Evolutionary conservation across 2,329 filamentous ascomycete species (phyloP).

Genomic region (Monosporascus sp.): DNA sequence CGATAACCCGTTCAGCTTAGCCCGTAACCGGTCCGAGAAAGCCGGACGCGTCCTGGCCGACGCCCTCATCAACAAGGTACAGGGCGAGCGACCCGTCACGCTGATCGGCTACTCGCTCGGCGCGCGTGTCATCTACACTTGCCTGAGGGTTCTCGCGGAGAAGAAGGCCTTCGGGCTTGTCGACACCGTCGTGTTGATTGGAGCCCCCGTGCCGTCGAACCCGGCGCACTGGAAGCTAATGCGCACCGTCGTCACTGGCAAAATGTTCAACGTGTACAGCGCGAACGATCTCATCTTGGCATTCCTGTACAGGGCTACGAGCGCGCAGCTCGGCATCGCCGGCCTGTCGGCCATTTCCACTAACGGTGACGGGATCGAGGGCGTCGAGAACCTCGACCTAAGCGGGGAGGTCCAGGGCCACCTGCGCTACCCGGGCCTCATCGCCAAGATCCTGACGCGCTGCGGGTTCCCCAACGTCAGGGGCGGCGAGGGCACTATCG

Average conservation of each 20-base stretch:
- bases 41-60: constrained; percentile 69
- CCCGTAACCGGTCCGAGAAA: constrained; percentile 72
- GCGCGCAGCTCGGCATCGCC: constrained; percentile 75
- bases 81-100: constrained; percentile 64
- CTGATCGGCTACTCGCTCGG: constrained; percentile 64
- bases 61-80: constrained; percentile 60
- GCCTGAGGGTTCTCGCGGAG: constrained; percentile 58
- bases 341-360: constrained; percentile 68
- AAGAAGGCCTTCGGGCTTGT: constrained; percentile 64
- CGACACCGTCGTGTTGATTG: constrained; percentile 63
- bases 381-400: constrained; percentile 54
- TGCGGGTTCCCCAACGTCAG: constrained; percentile 46
- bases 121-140: constrained; percentile 63
- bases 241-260: constrained; percentile 71
- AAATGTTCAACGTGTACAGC: constrained; percentile 83
- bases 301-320: constrained; percentile 81
- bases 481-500: constrained; percentile 39
- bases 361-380: constrained; percentile 46
- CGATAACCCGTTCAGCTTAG: constrained; percentile 78
- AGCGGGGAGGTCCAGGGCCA: constrained; percentile 49
- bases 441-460: constrained; percentile 44
- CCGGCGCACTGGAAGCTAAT: constrained; percentile 69
- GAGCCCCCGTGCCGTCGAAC: constrained; percentile 70
- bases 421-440: constrained; percentile 46
- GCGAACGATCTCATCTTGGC: constrained; percentile 83